A percentile compares a stretch with the other conserved stretches of the same genome.
Evolutionary conservation across 1,284 basidiomycete genomes (phyloP).

Genomic region (Trichosporon sp.): DNA sequence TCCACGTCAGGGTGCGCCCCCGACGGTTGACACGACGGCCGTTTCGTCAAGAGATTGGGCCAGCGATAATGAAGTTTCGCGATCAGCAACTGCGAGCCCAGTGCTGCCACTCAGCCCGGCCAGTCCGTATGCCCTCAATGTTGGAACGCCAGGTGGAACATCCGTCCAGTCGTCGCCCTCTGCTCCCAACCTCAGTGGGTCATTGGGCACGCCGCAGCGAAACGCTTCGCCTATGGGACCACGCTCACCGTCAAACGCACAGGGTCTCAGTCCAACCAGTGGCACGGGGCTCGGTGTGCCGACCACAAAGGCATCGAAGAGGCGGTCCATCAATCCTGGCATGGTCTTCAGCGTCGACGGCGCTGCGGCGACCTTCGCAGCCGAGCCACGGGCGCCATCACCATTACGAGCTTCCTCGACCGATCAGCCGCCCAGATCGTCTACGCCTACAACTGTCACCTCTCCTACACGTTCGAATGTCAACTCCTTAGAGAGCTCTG

Average conservation of each 20-base stretch:
- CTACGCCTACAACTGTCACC: background rate
- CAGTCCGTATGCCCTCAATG: background rate
- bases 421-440: background rate
- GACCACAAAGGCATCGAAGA: conserved; percentile 36
- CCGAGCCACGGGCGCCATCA: conserved; percentile 41
- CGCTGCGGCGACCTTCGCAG: conserved; percentile 32
- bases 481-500: background rate
- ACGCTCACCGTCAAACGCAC: conserved; percentile 10
- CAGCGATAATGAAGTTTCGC: background rate
- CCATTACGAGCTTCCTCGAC: conserved; percentile 36
- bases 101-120: background rate
- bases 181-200: background rate
- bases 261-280: conserved; percentile 24
- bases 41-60: background rate
- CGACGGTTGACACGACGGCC: background rate
- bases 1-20: background rate
- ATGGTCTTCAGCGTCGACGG: conserved; percentile 45
- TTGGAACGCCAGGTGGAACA: background rate
- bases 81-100: background rate
- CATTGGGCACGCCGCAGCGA: background rate
- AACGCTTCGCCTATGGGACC: background rate
- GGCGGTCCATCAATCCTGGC: conserved; percentile 48
- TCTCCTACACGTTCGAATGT: background rate
- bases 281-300: conserved; percentile 35
- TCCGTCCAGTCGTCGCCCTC: conserved; percentile 4